Conservation (phyloP, 2,329 filamentous ascomycete species). For the Pseudogymnoascus sp. region DNA sequence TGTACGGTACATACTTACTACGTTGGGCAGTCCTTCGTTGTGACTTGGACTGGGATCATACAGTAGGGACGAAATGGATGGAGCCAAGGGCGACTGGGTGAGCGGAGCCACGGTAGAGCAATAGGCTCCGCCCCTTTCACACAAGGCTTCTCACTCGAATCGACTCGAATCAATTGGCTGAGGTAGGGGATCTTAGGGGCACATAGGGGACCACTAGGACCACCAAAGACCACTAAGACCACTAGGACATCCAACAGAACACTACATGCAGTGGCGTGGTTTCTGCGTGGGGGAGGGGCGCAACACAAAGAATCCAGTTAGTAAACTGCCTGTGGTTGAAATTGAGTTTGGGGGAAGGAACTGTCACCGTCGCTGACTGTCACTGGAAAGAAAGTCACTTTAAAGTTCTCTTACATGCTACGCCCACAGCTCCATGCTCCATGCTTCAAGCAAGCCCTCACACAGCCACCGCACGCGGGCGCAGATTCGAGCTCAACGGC, state of each 20-base stretch:
- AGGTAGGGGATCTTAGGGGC: neutral
- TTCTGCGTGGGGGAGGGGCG: slow-evolving; percentile 4
- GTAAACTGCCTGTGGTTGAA: neutral
- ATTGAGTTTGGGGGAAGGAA: neutral
- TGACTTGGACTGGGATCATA: neutral
- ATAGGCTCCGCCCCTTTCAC: slow-evolving; percentile 6
- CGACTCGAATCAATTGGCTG: neutral
- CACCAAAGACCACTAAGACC: neutral
- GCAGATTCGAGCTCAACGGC: slow-evolving; percentile 3
- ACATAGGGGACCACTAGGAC: neutral
- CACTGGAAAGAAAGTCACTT: slow-evolving; percentile 9
- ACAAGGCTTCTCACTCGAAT: neutral
- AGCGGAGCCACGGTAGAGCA: slow-evolving; percentile 6
- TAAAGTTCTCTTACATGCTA: slow-evolving; percentile 7
- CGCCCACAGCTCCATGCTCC: slow-evolving; percentile 3
- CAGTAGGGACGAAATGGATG: neutral
- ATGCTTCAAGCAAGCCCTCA: slow-evolving; percentile 2
- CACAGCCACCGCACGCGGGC: slow-evolving; percentile 1
- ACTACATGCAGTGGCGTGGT: slow-evolving; percentile 6
- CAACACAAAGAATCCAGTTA: neutral
- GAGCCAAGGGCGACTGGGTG: neutral
- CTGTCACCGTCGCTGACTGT: slow-evolving; percentile 1
- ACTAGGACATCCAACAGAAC: neutral
- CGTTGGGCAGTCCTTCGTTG: neutral
- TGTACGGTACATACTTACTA: neutral